Conservation (phyloP, 2,329 filamentous ascomycete species). For the Stagonosporopsis chrysanthemi region DNA sequence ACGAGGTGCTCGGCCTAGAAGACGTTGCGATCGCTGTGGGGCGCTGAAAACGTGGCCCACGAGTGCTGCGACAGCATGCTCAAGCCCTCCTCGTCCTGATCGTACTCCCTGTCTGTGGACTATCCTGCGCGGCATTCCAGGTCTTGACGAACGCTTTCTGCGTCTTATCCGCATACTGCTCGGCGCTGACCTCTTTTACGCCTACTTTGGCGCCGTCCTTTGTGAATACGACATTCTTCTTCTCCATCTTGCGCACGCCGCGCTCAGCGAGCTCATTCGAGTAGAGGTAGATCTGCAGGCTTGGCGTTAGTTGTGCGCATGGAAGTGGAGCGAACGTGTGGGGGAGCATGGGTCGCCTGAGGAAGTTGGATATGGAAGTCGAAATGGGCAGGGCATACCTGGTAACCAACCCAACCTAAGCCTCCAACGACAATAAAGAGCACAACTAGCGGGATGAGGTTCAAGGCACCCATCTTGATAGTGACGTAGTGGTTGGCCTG, state of each 20-base stretch:
- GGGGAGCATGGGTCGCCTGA: background rate
- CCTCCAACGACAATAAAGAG: slow-evolving; percentile 65
- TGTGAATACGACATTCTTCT: slow-evolving; percentile 77
- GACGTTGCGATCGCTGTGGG: background rate
- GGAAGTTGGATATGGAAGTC: background rate
- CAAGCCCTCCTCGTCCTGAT: slow-evolving; percentile 14
- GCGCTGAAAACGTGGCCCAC: background rate
- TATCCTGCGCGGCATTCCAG: slow-evolving; percentile 53
- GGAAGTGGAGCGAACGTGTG: background rate
- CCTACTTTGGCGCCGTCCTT: slow-evolving; percentile 78
- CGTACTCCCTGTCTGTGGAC: slow-evolving; percentile 2
- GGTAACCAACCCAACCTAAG: slow-evolving; percentile 72
- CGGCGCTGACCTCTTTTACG: slow-evolving; percentile 71
- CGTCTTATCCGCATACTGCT: slow-evolving; percentile 76
- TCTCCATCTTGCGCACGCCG: slow-evolving; percentile 74
- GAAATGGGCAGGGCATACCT: slow-evolving; percentile 48
- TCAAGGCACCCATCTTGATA: slow-evolving; percentile 48
- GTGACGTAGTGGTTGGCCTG: slow-evolving; percentile 18
- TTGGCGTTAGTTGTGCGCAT: slow-evolving; percentile 10
- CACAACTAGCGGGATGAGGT: slow-evolving; percentile 72
- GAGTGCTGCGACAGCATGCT: background rate
- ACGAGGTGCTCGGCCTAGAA: background rate
- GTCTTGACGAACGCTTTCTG: slow-evolving; percentile 65
- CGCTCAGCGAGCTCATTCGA: slow-evolving; percentile 70
- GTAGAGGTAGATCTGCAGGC: slow-evolving; percentile 67